Percentiles rank a stretch among this genome's conserved stretches.
phyloP scores from a whole-genome alignment of 2,329 filamentous ascomycete species.

The Xylariaceae sp. region DNA sequence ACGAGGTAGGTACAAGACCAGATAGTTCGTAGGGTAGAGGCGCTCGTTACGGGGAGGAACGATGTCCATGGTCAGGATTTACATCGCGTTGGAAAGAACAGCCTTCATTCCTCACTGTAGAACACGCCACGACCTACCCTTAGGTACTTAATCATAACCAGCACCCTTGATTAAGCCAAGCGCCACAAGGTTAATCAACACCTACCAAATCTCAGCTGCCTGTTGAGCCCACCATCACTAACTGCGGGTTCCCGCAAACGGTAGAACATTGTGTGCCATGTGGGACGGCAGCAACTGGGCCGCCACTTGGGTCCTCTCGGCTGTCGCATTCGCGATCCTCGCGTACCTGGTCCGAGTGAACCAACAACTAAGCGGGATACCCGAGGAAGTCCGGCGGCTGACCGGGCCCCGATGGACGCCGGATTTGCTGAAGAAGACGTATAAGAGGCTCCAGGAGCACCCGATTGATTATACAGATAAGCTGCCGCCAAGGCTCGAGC shows the following conservation, averaged over 20 bases:
- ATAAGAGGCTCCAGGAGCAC: slow-evolving; percentile 42
- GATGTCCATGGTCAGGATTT: no score
- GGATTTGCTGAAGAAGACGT: slow-evolving; percentile 44
- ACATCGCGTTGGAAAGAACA: no score
- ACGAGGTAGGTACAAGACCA: neutral
- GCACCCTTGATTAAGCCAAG: no score
- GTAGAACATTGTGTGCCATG: slow-evolving; percentile 8
- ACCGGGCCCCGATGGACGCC: slow-evolving; percentile 46
- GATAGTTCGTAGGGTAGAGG: no score
- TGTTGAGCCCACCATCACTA: no score
- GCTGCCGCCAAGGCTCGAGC: slow-evolving; percentile 48
- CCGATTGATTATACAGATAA: slow-evolving; percentile 47
- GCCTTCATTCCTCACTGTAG: no score
- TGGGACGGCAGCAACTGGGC: slow-evolving; percentile 7
- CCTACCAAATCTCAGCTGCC: neutral
- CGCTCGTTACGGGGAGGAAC: no score
- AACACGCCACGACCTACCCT: no score
- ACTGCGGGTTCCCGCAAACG: neutral
- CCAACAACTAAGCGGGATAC: slow-evolving; percentile 43
- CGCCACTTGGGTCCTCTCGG: slow-evolving; percentile 7
- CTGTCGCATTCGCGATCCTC: slow-evolving; percentile 24
- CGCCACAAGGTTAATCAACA: no score
- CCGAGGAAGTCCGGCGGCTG: slow-evolving; percentile 43
- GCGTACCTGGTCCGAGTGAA: slow-evolving; percentile 49
- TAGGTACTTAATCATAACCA: no score